Base-by-base conservation (phyloP, 768 basidiomycete genomes). In the Terana coerulea region DNA sequence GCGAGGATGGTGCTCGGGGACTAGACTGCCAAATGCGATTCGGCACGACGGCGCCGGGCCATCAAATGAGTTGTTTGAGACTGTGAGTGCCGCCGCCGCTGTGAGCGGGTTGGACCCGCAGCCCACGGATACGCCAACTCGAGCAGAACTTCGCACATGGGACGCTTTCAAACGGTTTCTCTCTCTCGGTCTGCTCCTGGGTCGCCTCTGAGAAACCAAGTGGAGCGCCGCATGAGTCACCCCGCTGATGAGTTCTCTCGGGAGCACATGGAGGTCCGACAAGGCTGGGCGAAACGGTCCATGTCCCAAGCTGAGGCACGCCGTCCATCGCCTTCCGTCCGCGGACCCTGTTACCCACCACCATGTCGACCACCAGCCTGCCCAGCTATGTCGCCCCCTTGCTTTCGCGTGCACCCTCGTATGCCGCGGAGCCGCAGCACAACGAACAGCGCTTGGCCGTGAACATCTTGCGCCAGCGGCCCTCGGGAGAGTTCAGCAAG, bases 301-400 rank as follows among this genome's bases (percentile, higher is more conserved):
- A 46, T 10, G 28, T 10, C 14, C 26, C 25, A 19, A 29, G 17
- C 5, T 28, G 14, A 43, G 26, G 26, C 42, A 43, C 26, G 26
- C n/a, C 26, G 7, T 9, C 25, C 9, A 17, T 42, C 26, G 31
- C 29, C 14, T 37, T 21, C 21, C 22, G 14, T 17, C 21, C 17
- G 26, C 5, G 25, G 48, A 17, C 17, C 33, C 45, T 21, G 15
- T 35, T 34, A 48, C 19, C 29, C 11, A 28, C 50, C n/a, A 17
- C 55, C 64, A 84, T 86, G 84, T 79, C 77, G 28, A 74, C 79
- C 34, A 68, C 73, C 40, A 77, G 72, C 56, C 76, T 80, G 34
- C 80, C 83, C 5, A 71, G 72, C 15, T 84, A 81, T 54, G 41
- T 65, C 24, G 63, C 65, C 12, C 70, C 71, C n/a, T 60, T 69